Evolutionary conservation across 345 rosid genomes (phyloP).

Genomic region (Dovyalis caffra): DNA sequence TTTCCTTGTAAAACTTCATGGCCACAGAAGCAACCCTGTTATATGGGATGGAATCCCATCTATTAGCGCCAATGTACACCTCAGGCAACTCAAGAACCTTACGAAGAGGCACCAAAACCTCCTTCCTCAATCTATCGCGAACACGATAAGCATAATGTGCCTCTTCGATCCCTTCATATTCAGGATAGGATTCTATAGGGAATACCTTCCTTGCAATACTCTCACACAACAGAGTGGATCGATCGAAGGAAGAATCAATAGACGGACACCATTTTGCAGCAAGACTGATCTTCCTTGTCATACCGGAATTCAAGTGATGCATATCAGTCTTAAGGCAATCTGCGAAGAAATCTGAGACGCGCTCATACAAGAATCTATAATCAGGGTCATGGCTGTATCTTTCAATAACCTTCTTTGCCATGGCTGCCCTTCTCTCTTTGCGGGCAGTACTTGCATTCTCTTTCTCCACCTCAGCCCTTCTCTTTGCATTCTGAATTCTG

Average conservation of each 20-base stretch:
- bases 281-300: slow-evolving; percentile 40
- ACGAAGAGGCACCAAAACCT: slow-evolving; percentile 53
- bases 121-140: slow-evolving; percentile 18
- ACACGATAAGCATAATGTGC: slow-evolving; percentile 55
- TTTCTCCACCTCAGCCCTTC: slow-evolving; percentile 29
- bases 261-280: slow-evolving; percentile 81
- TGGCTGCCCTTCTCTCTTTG: slow-evolving; percentile 30
- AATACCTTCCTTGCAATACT: slow-evolving; percentile 53
- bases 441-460: slow-evolving; percentile 41
- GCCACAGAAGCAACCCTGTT: slow-evolving; percentile 66
- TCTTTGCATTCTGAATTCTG: slow-evolving; percentile 18
- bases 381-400: slow-evolving; percentile 46
- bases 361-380: slow-evolving; percentile 46
- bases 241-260: slow-evolving; percentile 53
- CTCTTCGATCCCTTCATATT: slow-evolving; percentile 59
- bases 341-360: slow-evolving; percentile 53
- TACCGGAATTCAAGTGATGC: slow-evolving; percentile 26
- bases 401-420: slow-evolving; percentile 40
- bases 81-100: slow-evolving; percentile 56
- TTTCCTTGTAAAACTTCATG: slow-evolving; percentile 57
- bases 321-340: slow-evolving; percentile 33
- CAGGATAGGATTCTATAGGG: slow-evolving; percentile 36
- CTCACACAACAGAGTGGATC: slow-evolving; percentile 48
- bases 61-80: slow-evolving; percentile 53
- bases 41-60: slow-evolving; percentile 51